Evolutionary conservation across 176 grass and related monocot genomes (phyloP).

Genomic region (Zea mays): Zm-B73-REFERENCE-NAM-5.0 NC_050098.1:189753001-189753500

Average conservation of each 20-base stretch:
- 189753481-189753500: background rate
- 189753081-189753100: background rate
- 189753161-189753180: slow-evolving; percentile 4
- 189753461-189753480: background rate
- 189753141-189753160: background rate
- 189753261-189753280: slow-evolving; percentile 14
- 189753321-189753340: background rate
- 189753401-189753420: background rate
- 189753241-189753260: too few species aligned
- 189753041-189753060: background rate
- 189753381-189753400: background rate
- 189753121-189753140: background rate
- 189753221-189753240: background rate
- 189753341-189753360: too few species aligned
- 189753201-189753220: background rate
- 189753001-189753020: too few species aligned
- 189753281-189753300: slow-evolving; percentile 3
- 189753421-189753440: background rate
- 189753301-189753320: slow-evolving; percentile 29
- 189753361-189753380: background rate
- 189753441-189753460: background rate
- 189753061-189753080: background rate
- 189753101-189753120: slow-evolving; percentile 1
- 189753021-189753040: background rate
- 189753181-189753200: slow-evolving; percentile 41